These are phyloP conservation scores for Trametes hirsuta DNA, from an alignment of 1,284 basidiomycete genomes.

Conservation along the genomic window DNA sequence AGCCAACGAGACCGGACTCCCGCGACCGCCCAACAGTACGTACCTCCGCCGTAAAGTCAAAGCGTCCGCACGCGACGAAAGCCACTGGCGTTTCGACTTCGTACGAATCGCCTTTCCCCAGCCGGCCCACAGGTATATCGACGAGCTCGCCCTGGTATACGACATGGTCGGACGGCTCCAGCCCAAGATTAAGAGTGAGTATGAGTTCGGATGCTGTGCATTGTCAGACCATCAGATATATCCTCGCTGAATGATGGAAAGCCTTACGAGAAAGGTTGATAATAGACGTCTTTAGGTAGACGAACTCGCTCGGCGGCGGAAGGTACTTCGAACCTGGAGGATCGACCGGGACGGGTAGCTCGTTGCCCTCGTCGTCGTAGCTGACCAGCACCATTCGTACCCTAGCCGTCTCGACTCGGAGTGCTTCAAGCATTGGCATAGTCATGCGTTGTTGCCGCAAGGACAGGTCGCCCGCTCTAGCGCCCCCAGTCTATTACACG, in stretches of 20 bases:
- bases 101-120: conserved; percentile 55
- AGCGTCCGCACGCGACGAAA: conserved; percentile 77
- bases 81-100: conserved; percentile 64
- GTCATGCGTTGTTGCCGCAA: conserved; percentile 79
- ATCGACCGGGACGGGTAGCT: conserved; percentile 26
- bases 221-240: conserved; percentile 14
- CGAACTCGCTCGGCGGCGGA: conserved; percentile 59
- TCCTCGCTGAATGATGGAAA: background rate
- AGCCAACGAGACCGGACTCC: conserved; percentile 19
- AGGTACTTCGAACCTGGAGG: conserved; percentile 44
- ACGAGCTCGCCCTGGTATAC: conserved; percentile 69
- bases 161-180: conserved; percentile 65
- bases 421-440: conserved; percentile 71
- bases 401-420: conserved; percentile 65
- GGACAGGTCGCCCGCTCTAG: conserved; percentile 73
- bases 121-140: conserved; percentile 60
- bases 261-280: conserved; percentile 63
- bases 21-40: conserved; percentile 32
- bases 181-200: conserved; percentile 56
- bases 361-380: conserved; percentile 36
- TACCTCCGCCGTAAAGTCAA: conserved; percentile 66
- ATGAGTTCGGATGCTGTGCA: conserved; percentile 49
- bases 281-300: conserved; percentile 56
- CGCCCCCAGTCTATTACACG: conserved; percentile 65
- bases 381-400: conserved; percentile 60